A percentile compares a stretch with the other conserved stretches of the same genome.
Evolutionary conservation across 2,329 filamentous ascomycete genomes (phyloP).

Genomic region (Ophiobolus disseminans): DNA sequence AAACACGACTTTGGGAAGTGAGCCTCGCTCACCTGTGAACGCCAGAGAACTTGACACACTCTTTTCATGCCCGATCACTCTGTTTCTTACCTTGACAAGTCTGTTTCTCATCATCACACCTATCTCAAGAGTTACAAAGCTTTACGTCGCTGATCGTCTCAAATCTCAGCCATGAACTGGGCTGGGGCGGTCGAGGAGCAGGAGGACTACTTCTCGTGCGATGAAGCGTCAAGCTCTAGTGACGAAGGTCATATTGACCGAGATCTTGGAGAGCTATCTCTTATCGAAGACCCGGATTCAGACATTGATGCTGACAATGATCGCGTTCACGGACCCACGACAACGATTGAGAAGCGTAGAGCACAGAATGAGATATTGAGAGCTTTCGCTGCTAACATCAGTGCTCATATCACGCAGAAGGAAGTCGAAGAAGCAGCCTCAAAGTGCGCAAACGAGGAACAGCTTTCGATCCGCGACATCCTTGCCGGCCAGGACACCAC

Average conservation of each 20-base stretch:
- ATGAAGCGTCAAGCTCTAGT: constrained; percentile 12
- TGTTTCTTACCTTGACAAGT: neutral
- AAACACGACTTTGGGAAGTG: constrained; percentile 13
- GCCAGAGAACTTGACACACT: neutral
- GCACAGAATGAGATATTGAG: constrained; percentile 54
- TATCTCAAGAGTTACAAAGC: neutral
- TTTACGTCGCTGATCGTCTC: neutral
- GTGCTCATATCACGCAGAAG: constrained; percentile 51
- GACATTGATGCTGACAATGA: constrained; percentile 35
- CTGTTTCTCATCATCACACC: neutral
- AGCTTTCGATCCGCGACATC: constrained; percentile 61
- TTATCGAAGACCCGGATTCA: constrained; percentile 22
- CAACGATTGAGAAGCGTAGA: constrained; percentile 47
- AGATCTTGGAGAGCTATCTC: neutral
- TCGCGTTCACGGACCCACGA: constrained; percentile 30
- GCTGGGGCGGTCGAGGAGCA: constrained; percentile 26
- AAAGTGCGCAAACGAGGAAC: constrained; percentile 52
- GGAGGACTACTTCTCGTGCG: constrained; percentile 19
- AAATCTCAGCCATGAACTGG: constrained; percentile 23
- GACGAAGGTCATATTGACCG: constrained; percentile 2
- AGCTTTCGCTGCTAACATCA: constrained; percentile 52
- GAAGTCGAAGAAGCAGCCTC: constrained; percentile 47
- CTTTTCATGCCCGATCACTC: neutral
- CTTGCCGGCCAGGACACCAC: constrained; percentile 60
- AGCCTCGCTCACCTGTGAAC: constrained; percentile 12